A percentile compares a stretch with the other conserved stretches of the same genome.
Conservation (phyloP, 345 rosid genomes). For the Punica granatum region DNA sequence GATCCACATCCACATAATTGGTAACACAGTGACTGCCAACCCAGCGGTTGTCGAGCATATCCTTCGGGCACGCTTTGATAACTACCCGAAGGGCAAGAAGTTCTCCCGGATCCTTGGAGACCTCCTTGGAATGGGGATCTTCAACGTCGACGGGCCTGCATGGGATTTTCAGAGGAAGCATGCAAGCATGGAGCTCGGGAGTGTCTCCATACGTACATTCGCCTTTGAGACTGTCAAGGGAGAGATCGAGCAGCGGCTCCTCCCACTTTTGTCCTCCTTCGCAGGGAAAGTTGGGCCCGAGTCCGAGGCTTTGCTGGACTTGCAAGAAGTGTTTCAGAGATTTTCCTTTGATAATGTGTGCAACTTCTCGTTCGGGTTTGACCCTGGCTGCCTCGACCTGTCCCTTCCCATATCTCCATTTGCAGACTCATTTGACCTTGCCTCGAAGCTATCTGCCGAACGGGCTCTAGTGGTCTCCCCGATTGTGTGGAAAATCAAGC, state of each 20-base stretch:
- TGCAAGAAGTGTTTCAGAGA: conserved; percentile 53
- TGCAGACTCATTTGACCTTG: conserved; percentile 47
- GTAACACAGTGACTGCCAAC: conserved; percentile 37
- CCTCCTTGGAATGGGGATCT: conserved; percentile 50
- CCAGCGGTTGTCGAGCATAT: conserved; percentile 35
- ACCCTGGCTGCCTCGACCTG: conserved; percentile 48
- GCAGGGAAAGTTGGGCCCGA: conserved; percentile 2
- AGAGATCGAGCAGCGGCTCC: conserved; percentile 33
- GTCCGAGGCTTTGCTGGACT: conserved; percentile 18
- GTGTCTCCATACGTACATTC: conserved; percentile 28
- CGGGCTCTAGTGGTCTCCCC: conserved; percentile 42
- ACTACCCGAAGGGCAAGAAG: conserved; percentile 46
- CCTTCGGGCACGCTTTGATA: conserved; percentile 33
- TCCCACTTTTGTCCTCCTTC: conserved; percentile 27
- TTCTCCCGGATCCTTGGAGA: conserved; percentile 37
- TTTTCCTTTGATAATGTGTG: conserved; percentile 64
- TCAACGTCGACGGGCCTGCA: conserved; percentile 48
- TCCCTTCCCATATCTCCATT: conserved; percentile 33
- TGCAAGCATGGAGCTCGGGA: conserved; percentile 44
- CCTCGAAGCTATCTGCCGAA: conserved; percentile 39
- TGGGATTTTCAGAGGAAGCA: conserved; percentile 59
- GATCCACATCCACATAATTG: conserved; percentile 35
- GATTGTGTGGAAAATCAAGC: conserved; percentile 45
- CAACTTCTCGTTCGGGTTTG: conserved; percentile 57
- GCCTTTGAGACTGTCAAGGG: conserved; percentile 28